These are phyloP conservation scores for Phytopythium oedochilum DNA, from an alignment of 352 stramenopile genomes.

Conservation along the genomic window DNA sequence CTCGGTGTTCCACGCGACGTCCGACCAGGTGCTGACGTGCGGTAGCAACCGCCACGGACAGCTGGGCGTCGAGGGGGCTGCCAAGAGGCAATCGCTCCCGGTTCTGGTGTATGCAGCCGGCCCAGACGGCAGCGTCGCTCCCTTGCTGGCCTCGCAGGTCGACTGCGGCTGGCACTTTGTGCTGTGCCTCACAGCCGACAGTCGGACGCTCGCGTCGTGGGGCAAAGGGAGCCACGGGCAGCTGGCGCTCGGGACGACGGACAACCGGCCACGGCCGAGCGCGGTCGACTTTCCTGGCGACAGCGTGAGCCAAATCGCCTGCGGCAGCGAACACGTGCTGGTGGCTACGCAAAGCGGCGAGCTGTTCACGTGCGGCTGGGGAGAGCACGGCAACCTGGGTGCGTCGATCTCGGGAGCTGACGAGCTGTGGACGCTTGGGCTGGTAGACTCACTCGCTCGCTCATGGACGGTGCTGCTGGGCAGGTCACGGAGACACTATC, in stretches of 20 bases:
- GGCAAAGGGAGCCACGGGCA: constrained; percentile 78
- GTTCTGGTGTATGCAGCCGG: constrained; percentile 9
- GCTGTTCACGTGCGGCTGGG: constrained; percentile 80
- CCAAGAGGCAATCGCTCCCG: constrained; percentile 24
- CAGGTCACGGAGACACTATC: constrained; percentile 52
- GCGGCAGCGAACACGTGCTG: constrained; percentile 72
- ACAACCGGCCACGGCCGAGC: constrained; percentile 14
- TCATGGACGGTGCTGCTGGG: not conserved
- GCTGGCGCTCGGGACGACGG: constrained; percentile 29
- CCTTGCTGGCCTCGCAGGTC: constrained; percentile 29
- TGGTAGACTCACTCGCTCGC: not conserved
- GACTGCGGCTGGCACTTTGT: constrained; percentile 76
- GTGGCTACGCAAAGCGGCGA: constrained; percentile 40
- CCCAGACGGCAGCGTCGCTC: constrained; percentile 3
- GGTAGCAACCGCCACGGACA: constrained; percentile 80
- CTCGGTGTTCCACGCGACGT: constrained; percentile 43
- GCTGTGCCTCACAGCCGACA: constrained; percentile 32
- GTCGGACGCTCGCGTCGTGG: constrained; percentile 46
- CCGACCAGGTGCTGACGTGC: constrained; percentile 43
- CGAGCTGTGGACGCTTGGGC: not conserved
- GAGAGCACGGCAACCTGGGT: constrained; percentile 84
- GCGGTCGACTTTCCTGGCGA: constrained; percentile 21
- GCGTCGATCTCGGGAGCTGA: not conserved
- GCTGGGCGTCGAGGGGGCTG: constrained; percentile 28
- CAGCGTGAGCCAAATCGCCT: constrained; percentile 39